Conservation (phyloP, 306 rosid species). For the Begonia loranthoides region DNA sequence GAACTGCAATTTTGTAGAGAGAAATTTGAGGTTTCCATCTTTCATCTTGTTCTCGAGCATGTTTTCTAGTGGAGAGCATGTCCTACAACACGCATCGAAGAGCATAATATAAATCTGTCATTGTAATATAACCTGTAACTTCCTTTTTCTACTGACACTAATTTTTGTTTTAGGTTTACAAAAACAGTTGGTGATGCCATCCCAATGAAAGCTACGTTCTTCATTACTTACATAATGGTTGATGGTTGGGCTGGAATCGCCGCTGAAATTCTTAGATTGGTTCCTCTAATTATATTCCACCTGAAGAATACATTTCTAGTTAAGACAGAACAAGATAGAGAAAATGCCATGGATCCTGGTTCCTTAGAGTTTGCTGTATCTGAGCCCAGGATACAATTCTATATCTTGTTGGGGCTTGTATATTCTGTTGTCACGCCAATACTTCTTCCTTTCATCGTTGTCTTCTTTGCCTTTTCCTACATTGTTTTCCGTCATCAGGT, state of each 20-base stretch:
- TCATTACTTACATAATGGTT: constrained; percentile 82
- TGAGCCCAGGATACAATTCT: constrained; percentile 84
- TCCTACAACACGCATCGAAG: too few species aligned
- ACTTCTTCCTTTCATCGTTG: constrained; percentile 71
- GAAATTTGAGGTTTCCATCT: too few species aligned
- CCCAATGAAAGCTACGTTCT: constrained; percentile 95
- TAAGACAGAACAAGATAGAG: constrained; percentile 70
- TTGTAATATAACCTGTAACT: too few species aligned
- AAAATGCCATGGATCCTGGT: constrained; percentile 81
- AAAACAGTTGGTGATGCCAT: constrained; percentile 67
- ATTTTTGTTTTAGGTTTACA: constrained; percentile 35
- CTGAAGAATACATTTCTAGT: constrained; percentile 76
- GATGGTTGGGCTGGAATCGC: constrained; percentile 97
- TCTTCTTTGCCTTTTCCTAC: constrained; percentile 76
- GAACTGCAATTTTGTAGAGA: too few species aligned
- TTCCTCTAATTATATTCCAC: constrained; percentile 50
- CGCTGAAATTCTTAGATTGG: constrained; percentile 64
- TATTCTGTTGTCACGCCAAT: constrained; percentile 77
- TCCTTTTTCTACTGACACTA: too few species aligned
- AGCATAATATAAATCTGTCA: too few species aligned
- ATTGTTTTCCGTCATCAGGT: constrained; percentile 89
- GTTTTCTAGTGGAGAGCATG: too few species aligned
- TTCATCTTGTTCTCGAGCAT: too few species aligned
- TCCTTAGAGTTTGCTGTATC: constrained; percentile 43
- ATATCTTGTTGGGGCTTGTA: constrained; percentile 75